Conservation (phyloP, 306 rosid genomes). For the Lathyrus oleraceus region DNA sequence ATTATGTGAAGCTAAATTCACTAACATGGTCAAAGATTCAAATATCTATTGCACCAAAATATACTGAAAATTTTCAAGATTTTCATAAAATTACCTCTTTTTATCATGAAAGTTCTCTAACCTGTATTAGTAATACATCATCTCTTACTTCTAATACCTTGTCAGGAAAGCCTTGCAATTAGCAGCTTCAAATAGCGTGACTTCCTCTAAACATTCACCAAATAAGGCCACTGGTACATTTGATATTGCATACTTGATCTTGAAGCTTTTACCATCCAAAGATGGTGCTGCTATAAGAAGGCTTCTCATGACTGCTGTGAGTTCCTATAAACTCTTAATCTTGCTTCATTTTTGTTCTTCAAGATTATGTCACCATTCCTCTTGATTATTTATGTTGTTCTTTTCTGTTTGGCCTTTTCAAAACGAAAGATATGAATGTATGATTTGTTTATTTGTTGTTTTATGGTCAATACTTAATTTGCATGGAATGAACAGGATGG, state of each 20-base stretch:
- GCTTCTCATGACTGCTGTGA: slow-evolving; percentile 93
- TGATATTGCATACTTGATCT: slow-evolving; percentile 66
- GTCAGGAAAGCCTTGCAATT: slow-evolving; percentile 77
- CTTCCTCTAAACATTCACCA: slow-evolving; percentile 40
- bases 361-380: slow-evolving; percentile 22
- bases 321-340: slow-evolving; percentile 41
- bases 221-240: slow-evolving; percentile 41
- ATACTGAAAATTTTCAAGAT: neutral
- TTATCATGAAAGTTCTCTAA: neutral
- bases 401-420: neutral
- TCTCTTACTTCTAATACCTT: slow-evolving; percentile 33
- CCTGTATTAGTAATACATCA: neutral
- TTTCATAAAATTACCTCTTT: neutral
- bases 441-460: slow-evolving; percentile 20
- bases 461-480: slow-evolving; percentile 30
- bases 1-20: slow-evolving; percentile 2
- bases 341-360: slow-evolving; percentile 6
- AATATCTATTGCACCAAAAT: neutral
- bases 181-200: slow-evolving; percentile 48
- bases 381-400: slow-evolving; percentile 4
- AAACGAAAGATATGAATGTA: neutral
- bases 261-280: slow-evolving; percentile 76
- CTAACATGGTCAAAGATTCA: neutral
- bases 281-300: slow-evolving; percentile 88
- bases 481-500: slow-evolving; percentile 66